Percentiles rank a stretch among this genome's conserved stretches.
These are phyloP conservation scores for Arxiozyma bovina DNA, from an alignment of 1,139 yeast genomes.

Conservation along the genomic window DNA sequence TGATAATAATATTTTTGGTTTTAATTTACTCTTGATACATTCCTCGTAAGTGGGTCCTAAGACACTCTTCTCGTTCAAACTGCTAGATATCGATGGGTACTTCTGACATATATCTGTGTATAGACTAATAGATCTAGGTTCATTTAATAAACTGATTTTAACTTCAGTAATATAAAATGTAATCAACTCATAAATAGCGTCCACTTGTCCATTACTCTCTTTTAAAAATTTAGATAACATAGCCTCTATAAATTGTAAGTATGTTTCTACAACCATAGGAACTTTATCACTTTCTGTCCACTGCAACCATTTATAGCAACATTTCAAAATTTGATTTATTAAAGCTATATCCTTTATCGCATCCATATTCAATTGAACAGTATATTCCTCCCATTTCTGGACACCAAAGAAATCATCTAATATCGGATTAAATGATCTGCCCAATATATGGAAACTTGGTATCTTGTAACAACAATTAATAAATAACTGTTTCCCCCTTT, in stretches of 20 bases:
- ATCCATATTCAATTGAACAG: neutral
- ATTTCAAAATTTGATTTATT: conserved; percentile 12
- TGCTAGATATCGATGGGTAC: neutral
- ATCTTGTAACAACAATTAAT: conserved; percentile 5
- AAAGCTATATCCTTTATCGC: neutral
- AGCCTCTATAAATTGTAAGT: neutral
- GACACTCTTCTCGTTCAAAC: neutral
- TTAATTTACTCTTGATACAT: neutral
- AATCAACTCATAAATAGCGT: conserved; percentile 1
- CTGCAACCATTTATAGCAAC: conserved; percentile 11
- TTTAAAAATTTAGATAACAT: neutral
- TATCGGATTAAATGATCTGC: conserved; percentile 2
- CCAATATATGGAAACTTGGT: conserved; percentile 6
- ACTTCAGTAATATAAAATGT: neutral
- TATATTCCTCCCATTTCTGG: neutral
- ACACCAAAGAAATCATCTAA: neutral
- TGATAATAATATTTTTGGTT: neutral
- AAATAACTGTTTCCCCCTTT: conserved; percentile 7
- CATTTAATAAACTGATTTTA: neutral
- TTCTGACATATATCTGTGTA: neutral
- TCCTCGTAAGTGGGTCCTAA: neutral
- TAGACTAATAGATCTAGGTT: neutral
- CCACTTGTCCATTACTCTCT: neutral
- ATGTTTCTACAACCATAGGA: neutral
- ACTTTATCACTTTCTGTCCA: conserved; percentile 2